Conservation (phyloP, 2,329 filamentous ascomycete genomes). For the Penicillium italicum region DNA sequence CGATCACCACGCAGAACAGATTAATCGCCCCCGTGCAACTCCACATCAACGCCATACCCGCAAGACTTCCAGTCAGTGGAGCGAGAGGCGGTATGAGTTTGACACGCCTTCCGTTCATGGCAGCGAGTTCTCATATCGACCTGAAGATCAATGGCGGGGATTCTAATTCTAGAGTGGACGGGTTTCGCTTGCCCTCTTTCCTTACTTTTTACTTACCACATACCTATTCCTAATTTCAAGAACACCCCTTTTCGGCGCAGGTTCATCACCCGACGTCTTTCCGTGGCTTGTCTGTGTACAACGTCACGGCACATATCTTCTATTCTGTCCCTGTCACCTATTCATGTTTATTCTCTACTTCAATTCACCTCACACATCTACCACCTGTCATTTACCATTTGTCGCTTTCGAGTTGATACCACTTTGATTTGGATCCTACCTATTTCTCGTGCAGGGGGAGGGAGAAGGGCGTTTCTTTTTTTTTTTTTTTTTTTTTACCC, state of each 20-base stretch:
- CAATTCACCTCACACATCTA: background rate
- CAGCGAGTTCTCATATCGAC: conserved; percentile 39
- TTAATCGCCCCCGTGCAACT: conserved; percentile 26
- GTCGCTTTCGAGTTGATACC: conserved; percentile 9
- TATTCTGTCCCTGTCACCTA: background rate
- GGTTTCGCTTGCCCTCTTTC: background rate
- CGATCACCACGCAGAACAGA: conserved; percentile 43
- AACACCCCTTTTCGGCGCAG: background rate
- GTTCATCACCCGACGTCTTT: background rate
- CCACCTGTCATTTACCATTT: background rate
- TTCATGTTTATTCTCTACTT: background rate
- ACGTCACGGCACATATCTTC: background rate
- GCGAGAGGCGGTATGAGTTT: conserved; percentile 31
- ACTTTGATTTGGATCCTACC: conserved; percentile 8
- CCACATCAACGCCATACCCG: conserved; percentile 24
- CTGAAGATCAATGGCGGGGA: conserved; percentile 47
- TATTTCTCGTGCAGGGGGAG: conserved; percentile 3
- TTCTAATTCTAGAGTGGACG: conserved; percentile 33
- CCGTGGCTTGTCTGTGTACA: background rate
- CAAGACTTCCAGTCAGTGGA: conserved; percentile 36
- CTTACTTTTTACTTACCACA: conserved; percentile 1
- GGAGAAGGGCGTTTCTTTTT: conserved; percentile 3
- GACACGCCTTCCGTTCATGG: conserved; percentile 37
- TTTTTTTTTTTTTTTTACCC: background rate
- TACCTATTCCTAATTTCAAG: background rate